A percentile compares a stretch with the other conserved stretches of the same genome.
Evolutionary conservation across 192 early-diverging fungal species (phyloP).

Genomic region (Coemansia sp.): DNA sequence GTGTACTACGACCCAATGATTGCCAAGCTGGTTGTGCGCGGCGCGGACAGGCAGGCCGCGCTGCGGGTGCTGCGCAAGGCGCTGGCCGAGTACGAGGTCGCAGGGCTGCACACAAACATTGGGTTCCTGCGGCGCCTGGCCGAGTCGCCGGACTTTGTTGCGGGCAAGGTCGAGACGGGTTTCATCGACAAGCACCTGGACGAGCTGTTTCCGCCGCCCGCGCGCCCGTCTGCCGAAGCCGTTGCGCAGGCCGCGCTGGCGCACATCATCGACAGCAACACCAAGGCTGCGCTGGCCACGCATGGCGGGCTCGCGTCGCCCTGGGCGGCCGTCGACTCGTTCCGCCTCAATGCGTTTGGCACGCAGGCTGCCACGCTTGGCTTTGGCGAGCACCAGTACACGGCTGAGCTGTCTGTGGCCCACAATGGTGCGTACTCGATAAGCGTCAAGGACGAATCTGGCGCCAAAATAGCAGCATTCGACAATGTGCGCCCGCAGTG

Average conservation of each 20-base stretch:
- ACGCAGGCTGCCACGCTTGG: slow-evolving; percentile 17
- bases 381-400: slow-evolving; percentile 23
- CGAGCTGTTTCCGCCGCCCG: slow-evolving; percentile 57
- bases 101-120: slow-evolving; percentile 91
- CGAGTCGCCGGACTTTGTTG: slow-evolving; percentile 77
- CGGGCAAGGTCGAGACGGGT: slow-evolving; percentile 89
- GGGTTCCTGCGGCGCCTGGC: slow-evolving; percentile 81
- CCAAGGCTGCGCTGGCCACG: background rate
- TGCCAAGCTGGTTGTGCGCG: slow-evolving; percentile 88
- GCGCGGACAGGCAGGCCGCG: slow-evolving; percentile 77
- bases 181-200: slow-evolving; percentile 81
- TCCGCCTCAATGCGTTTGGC: slow-evolving; percentile 49
- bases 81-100: slow-evolving; percentile 84
- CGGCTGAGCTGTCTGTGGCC: slow-evolving; percentile 15
- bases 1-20: slow-evolving; percentile 97
- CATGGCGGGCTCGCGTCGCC: slow-evolving; percentile 20
- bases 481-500: slow-evolving; percentile 14
- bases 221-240: slow-evolving; percentile 28
- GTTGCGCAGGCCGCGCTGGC: slow-evolving; percentile 71
- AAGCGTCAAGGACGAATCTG: background rate
- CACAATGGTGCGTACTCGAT: slow-evolving; percentile 16
- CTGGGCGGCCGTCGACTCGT: slow-evolving; percentile 45
- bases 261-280: slow-evolving; percentile 35
- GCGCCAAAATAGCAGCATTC: slow-evolving; percentile 9
- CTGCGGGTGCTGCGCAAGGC: slow-evolving; percentile 77